Base-by-base conservation (phyloP, 2,329 filamentous ascomycete genomes). In the Fusarium buharicum region DNA sequence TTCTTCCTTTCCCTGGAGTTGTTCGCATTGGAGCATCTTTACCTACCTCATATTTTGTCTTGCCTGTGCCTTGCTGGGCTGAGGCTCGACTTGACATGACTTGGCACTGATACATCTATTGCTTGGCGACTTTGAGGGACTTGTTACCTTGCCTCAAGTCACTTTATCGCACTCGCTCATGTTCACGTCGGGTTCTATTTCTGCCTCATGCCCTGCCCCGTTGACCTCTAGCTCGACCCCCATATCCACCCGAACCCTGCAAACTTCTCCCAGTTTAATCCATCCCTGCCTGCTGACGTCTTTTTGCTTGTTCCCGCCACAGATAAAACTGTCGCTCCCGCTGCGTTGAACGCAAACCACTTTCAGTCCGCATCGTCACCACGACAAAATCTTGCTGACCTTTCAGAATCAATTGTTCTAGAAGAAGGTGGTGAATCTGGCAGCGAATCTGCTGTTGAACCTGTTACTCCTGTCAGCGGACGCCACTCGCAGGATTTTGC, bases 401-500 rank as follows among this genome's bases (percentile, higher is more conserved):
- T 84, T 10, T 75, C 78, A 62, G 79, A 76, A 59, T 79, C 84
- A 50, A 86, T 87, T 63, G 62, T 66, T 59, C 78, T 81, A 47
- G 75, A 77, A 62, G 84, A 87, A 75, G 81, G 81, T 72, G 84
- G 84, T 74, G 86, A 88, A 71, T 86, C 84, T 9, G 81, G 83
- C 61, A 86, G 82, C 73, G 85, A 88, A 68, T 82, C 81, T 20
- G 77, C 79, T 51, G 82, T 84, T 75, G 86, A 88, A 64, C 86
- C 86, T 39, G 78, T 86, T 55, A 89, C 86, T 18, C 86, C 86
- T 43, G 81, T 85, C 57, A 87, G 85, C 67, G 80, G 82, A 59
- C 81, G 77, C 46, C 73, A 84, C 68, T 86, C 84, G 41, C 81
- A 82, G 55, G 83, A 85, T 63, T 85, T 86, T 60, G 73, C 76